Base-by-base conservation (phyloP, 2,329 filamentous ascomycete genomes). In the Monilinia fructigena region DNA sequence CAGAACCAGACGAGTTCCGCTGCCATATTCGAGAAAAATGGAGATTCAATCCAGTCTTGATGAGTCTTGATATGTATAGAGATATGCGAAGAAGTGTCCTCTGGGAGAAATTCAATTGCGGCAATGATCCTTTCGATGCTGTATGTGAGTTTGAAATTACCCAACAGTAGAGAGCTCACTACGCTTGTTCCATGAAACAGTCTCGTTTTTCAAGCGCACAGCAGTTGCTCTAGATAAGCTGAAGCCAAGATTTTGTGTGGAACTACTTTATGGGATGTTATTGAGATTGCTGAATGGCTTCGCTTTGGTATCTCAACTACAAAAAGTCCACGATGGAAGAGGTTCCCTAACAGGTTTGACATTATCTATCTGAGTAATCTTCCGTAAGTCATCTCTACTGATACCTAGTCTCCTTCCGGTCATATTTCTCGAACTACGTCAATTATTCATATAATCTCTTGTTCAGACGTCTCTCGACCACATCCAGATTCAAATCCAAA, bases 321-420 rank as follows among this genome's bases (percentile, higher is more conserved):
- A 16, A 55, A 38, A 55, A 52, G 26, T 55, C 60, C 60, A 42
- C 60, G n/a, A 28, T 38, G 16, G n/a, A 11, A 54, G 28, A 38
- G n/a, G 31, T 54, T 68, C 11, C 68, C 66, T 2, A 55, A 50
- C 20, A n/a, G 56, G 10, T 71, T 71, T 42, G 68, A 71, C 26
- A 58, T 62, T 11, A 66, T 69, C 26, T 68, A 71, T 61, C 55
- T 71, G 28, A 69, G 68, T 35, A 69, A 70, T 45, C 64, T 71
- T 52, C 69, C 69, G 68, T 71, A 54, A 65, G 67, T 61, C 11
- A 38, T 11, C 26, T 48, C 20, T 50, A 10, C 23, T 35, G 4
- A 6, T 5, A 31, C 8, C 16, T 16, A 48, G 28, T 3, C 3
- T 47, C 23, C 5, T 54, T 10, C 5, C 38, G 4, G 12, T 14